Conservation (phyloP, 2,329 filamentous ascomycete species). For the Paraconiothyrium brasiliense region DNA sequence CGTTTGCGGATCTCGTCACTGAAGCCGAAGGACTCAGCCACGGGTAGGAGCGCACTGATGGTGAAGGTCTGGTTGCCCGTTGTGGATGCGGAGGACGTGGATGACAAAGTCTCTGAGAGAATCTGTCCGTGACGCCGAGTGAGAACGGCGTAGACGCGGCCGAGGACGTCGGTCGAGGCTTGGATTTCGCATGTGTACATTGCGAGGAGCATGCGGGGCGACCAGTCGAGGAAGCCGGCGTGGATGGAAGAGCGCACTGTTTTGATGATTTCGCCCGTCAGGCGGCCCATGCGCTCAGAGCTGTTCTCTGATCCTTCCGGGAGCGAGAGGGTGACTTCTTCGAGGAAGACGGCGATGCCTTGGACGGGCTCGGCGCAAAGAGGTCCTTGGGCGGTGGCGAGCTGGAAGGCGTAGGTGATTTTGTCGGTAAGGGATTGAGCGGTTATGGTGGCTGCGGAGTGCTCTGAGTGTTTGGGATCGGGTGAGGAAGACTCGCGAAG, state of each 20-base stretch:
- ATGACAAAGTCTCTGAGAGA: conserved; percentile 88
- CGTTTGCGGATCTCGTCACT: conserved; percentile 95
- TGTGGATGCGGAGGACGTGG: conserved; percentile 94
- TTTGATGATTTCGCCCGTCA: conserved; percentile 94
- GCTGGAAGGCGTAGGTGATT: conserved; percentile 91
- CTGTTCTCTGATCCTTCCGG: conserved; percentile 64
- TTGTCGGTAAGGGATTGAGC: conserved; percentile 85
- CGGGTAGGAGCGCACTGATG: conserved; percentile 85
- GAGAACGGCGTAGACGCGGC: conserved; percentile 96
- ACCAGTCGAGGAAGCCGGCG: conserved; percentile 93
- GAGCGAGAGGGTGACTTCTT: conserved; percentile 74
- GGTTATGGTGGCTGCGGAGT: conserved; percentile 56
- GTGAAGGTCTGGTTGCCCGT: conserved; percentile 95
- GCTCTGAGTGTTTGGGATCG: conserved; percentile 42
- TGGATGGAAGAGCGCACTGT: conserved; percentile 85
- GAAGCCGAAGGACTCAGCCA: conserved; percentile 96
- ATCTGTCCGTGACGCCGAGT: conserved; percentile 91
- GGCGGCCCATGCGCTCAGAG: conserved; percentile 71
- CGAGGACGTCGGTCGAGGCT: conserved; percentile 92
- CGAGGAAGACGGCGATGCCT: conserved; percentile 89
- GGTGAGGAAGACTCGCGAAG: conserved; percentile 42
- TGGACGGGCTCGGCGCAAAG: conserved; percentile 93
- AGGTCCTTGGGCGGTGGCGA: conserved; percentile 86
- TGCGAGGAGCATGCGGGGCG: conserved; percentile 89
- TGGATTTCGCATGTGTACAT: conserved; percentile 99